These are phyloP conservation scores for Aspergillus luchuensis DNA, from an alignment of 2,329 filamentous ascomycete genomes.

Conservation along the genomic window DNA sequence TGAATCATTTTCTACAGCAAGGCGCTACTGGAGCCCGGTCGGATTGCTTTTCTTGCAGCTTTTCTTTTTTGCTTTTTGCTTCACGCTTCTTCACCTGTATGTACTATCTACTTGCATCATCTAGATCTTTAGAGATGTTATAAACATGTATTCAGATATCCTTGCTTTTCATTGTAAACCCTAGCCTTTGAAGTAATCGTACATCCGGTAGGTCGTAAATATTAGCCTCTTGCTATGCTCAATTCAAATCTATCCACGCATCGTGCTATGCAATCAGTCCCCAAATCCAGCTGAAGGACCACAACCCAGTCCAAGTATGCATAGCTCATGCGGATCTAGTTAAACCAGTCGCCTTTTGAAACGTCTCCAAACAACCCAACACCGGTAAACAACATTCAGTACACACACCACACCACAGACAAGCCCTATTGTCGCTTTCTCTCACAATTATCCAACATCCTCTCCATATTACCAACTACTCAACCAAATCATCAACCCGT, in stretches of 20 bases:
- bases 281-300: no score
- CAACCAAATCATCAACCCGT: conserved; percentile 15
- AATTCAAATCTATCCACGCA: no score
- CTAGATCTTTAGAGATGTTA: neutral
- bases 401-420: no score
- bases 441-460: neutral
- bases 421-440: no score
- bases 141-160: neutral
- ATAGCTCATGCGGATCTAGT: no score
- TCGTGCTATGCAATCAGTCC: no score
- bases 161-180: neutral
- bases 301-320: no score
- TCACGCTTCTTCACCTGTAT: neutral
- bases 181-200: neutral
- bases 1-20: conserved; percentile 26
- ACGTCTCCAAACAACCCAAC: no score
- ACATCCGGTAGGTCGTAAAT: neutral
- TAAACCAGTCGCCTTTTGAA: no score
- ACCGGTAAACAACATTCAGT: no score
- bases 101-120: neutral
- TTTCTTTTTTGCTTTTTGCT: neutral
- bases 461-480: neutral
- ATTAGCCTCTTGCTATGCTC: no score
- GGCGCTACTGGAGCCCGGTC: conserved; percentile 33
- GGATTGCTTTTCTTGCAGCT: conserved; percentile 11